Base-by-base conservation (phyloP, 73 alveolate species). In the Uronychia setigera region DNA sequence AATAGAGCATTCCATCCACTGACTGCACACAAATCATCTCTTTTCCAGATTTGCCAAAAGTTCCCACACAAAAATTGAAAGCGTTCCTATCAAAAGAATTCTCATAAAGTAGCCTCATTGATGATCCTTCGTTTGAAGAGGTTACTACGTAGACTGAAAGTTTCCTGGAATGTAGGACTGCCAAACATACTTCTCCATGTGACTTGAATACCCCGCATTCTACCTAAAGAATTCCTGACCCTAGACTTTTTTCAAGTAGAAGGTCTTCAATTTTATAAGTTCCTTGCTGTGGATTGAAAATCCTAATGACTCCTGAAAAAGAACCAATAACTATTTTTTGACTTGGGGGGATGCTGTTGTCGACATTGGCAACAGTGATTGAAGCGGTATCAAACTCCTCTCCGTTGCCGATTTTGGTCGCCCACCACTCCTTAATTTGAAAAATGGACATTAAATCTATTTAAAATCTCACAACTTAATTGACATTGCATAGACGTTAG, bases 11-110 rank as follows among this genome's bases (percentile, higher is more conserved):
- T 26, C 97, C 97, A 80, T 93, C 97, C n/a, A 93, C 94, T 31
- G 95, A 90, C 90, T 94, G 96, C 32, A 94, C 96, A 59, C 98
- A 94, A 35, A 94, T 81, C 26, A 90, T 29, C 27, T 92, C 87
- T 33, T 91, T 92, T 30, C 79, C 58, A 32, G 85, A 80, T 46
- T 88, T 89, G 33, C 98, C 98, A 31, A 94, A 94, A n/a, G 81
- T 29, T 9, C 98, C 98, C 46, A 85, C 84, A 26, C 91, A 82
- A 60, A 94, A 77, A 87, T 94, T 94, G 85, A 82, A 94, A 26
- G 98, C 92, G 32, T 93, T 93, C 85, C 98, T 78, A 35, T 82
- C 86, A 32, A 94, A 84, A 34, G 35, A 74, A 87, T 94, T 95
- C 88, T 92, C 93, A 77, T 87, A 87, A 33, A 93, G 82, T 14